Evolutionary conservation across 164 flowering plant genomes (phyloP).

Genomic region (Magnolia sinica): DNA sequence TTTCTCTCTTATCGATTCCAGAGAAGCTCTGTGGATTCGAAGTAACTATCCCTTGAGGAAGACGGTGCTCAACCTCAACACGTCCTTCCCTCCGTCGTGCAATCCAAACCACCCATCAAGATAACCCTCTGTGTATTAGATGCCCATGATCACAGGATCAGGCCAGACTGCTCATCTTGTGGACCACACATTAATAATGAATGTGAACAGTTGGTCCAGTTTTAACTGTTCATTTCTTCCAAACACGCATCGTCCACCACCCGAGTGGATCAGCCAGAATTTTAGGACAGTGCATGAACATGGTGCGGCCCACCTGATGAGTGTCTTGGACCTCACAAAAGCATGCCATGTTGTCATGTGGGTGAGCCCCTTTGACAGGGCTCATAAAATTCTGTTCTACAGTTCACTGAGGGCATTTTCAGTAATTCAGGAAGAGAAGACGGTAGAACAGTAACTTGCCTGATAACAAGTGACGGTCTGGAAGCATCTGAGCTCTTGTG

Average conservation of each 20-base stretch:
- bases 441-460: slow-evolving; percentile 12
- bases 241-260: not conserved
- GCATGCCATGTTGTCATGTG: too few species aligned
- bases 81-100: too few species aligned
- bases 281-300: not conserved
- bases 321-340: not conserved
- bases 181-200: not conserved
- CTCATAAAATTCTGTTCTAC: not conserved
- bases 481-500: slow-evolving; percentile 77
- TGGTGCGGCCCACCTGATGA: not conserved
- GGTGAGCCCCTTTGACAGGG: not conserved
- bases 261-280: not conserved
- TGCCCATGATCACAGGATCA: not conserved
- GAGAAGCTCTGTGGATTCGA: too few species aligned
- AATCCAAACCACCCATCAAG: not conserved
- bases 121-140: not conserved
- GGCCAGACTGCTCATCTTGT: not conserved
- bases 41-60: too few species aligned
- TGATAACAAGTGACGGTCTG: slow-evolving; percentile 84
- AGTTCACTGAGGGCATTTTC: not conserved
- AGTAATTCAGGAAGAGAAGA: not conserved
- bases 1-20: too few species aligned
- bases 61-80: too few species aligned
- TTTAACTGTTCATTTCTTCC: not conserved
- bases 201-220: not conserved